Conservation (phyloP, 2,329 filamentous ascomycete species). For the Passalora sequoiae region DNA sequence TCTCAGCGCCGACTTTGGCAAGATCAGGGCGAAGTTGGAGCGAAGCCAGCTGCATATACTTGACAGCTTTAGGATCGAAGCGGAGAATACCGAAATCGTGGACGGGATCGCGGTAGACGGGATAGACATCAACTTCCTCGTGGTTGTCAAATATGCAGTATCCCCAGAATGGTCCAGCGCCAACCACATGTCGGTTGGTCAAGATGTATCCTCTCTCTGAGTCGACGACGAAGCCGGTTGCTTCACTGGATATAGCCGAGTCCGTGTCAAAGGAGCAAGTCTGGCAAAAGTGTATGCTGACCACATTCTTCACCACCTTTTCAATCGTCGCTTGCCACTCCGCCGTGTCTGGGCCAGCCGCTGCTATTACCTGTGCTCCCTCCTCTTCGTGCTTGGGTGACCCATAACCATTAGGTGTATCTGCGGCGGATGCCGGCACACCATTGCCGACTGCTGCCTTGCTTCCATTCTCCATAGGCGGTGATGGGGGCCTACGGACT, state of each 20-base stretch:
- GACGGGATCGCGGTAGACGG: conserved; percentile 95
- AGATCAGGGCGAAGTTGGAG: conserved; percentile 78
- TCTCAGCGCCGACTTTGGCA: conserved; percentile 84
- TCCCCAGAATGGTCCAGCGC: conserved; percentile 93
- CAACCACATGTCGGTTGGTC: conserved; percentile 73
- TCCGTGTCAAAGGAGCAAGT: conserved; percentile 99
- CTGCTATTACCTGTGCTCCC: conserved; percentile 41
- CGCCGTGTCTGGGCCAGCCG: conserved; percentile 56
- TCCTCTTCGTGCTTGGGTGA: conserved; percentile 44
- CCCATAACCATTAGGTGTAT: conserved; percentile 33
- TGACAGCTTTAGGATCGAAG: conserved; percentile 92
- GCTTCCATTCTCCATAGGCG: conserved; percentile 18
- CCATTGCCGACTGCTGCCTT: conserved; percentile 26
- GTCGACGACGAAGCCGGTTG: conserved; percentile 96
- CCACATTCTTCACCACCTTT: conserved; percentile 86
- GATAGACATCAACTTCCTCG: conserved; percentile 89
- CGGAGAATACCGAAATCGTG: conserved; percentile 97
- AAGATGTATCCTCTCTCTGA: conserved; percentile 72
- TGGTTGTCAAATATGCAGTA: conserved; percentile 99
- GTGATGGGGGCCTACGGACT: conserved; percentile 26
- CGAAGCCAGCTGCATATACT: conserved; percentile 87
- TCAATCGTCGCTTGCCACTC: conserved; percentile 97
- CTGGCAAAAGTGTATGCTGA: conserved; percentile 98
- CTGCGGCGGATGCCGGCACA: conserved; percentile 27
- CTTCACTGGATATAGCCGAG: conserved; percentile 84